Percentiles rank a stretch among this genome's conserved stretches.
These are phyloP conservation scores for Wallacemonas sp. DNA, from an alignment of 208 protist genomes.

Conservation along the genomic window DNA sequence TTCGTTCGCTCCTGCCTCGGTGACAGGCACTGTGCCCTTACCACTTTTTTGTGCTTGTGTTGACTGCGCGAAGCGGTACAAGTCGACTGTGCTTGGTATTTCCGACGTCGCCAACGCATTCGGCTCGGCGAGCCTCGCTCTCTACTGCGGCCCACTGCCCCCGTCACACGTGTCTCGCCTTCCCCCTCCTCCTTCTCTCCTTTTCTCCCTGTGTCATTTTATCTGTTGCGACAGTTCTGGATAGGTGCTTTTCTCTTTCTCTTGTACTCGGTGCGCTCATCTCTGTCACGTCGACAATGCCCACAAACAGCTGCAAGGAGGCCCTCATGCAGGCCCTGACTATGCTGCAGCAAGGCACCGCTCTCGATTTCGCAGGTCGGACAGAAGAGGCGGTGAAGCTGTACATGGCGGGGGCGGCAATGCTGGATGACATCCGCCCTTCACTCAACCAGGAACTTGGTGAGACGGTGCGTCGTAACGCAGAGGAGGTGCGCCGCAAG, in stretches of 20 bases:
- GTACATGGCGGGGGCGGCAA: constrained; percentile 54
- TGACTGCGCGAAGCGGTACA: no score
- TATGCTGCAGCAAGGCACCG: constrained; percentile 70
- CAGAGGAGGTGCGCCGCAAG: constrained; percentile 56
- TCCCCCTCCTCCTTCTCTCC: background rate
- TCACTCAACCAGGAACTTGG: constrained; percentile 48
- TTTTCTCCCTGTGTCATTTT: background rate
- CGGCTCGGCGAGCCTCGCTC: no score
- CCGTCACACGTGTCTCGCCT: no score
- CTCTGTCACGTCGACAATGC: no score
- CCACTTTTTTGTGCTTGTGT: no score
- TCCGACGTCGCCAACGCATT: no score
- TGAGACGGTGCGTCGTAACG: constrained; percentile 48
- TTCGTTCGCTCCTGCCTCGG: background rate
- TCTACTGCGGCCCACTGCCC: no score
- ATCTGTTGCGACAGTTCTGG: no score
- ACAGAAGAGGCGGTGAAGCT: constrained; percentile 58
- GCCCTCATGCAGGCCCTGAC: constrained; percentile 62
- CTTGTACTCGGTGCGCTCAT: no score
- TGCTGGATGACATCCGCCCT: constrained; percentile 43
- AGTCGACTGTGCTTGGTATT: no score
- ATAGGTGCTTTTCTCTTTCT: background rate
- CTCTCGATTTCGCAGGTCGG: constrained; percentile 56
- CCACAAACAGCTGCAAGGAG: constrained; percentile 35
- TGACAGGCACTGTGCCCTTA: no score